Percentiles rank a stretch among this genome's conserved stretches.
Conservation (phyloP, 1,284 basidiomycete species). For the Puccinia coronata region DNA sequence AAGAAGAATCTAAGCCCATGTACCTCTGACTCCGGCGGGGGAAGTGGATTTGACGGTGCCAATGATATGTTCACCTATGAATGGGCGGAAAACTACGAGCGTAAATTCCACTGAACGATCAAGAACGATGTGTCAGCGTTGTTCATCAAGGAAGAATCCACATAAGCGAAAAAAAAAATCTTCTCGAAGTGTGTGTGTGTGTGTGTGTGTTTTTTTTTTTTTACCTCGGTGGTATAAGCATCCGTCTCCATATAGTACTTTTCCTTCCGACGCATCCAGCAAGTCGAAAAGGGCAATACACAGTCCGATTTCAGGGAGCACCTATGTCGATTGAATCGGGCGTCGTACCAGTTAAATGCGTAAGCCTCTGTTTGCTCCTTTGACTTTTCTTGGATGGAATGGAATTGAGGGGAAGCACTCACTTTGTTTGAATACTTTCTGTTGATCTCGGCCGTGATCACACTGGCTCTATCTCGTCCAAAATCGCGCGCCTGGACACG, state of each 20-base stretch:
- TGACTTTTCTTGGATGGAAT: too few relatives aligned
- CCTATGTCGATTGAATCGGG: constrained; percentile 2
- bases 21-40: constrained; percentile 41
- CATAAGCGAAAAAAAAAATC: background rate
- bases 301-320: constrained; percentile 41
- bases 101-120: constrained; percentile 43
- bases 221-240: constrained; percentile 48
- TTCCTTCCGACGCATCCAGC: constrained; percentile 41
- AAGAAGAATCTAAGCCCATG: too few relatives aligned
- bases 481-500: constrained; percentile 45
- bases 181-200: too few relatives aligned
- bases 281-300: constrained; percentile 42
- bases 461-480: constrained; percentile 42
- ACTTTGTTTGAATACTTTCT: constrained; percentile 48
- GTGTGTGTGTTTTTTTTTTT: too few relatives aligned
- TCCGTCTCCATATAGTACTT: constrained; percentile 48
- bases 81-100: constrained; percentile 46
- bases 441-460: constrained; percentile 36
- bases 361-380: background rate
- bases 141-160: background rate
- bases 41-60: constrained; percentile 46
- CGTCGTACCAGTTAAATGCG: background rate
- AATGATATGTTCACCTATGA: constrained; percentile 43
- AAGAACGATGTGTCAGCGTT: background rate
- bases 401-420: background rate